phyloP scores from a whole-genome alignment of 2,329 filamentous ascomycete species.

The Hypoxylon sp. region DNA sequence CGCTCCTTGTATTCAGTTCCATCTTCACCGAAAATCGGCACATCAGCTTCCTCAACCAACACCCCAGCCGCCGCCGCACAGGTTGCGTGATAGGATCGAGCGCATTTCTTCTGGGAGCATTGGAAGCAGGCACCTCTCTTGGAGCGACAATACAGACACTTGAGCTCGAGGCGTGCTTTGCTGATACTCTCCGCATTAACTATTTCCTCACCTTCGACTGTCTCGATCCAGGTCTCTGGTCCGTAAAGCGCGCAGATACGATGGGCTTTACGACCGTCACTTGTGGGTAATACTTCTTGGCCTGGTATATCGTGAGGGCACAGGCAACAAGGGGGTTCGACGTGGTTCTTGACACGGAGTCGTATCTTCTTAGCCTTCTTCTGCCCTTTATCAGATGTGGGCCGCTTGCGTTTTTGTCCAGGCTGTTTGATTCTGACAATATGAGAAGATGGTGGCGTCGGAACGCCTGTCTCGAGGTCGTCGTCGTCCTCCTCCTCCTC shows the following conservation, averaged over 20 bases:
- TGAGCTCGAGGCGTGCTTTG: constrained; percentile 88
- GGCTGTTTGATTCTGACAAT: constrained; percentile 72
- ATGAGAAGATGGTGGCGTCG: constrained; percentile 80
- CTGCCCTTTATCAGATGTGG: constrained; percentile 55
- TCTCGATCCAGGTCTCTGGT: constrained; percentile 88
- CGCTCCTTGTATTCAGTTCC: constrained; percentile 92
- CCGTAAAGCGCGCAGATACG: constrained; percentile 90
- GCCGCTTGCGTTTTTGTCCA: constrained; percentile 76
- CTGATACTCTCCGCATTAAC: constrained; percentile 86
- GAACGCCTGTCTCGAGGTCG: constrained; percentile 69
- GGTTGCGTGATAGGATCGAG: constrained; percentile 92
- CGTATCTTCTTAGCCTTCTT: constrained; percentile 81
- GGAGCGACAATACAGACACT: constrained; percentile 94
- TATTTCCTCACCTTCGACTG: constrained; percentile 75
- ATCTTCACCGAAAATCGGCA: constrained; percentile 89
- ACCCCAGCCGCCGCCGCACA: constrained; percentile 94
- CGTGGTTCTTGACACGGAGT: constrained; percentile 76
- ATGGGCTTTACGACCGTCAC: constrained; percentile 88
- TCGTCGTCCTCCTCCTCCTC: constrained; percentile 72
- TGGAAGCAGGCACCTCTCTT: constrained; percentile 97
- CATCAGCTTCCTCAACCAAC: constrained; percentile 86
- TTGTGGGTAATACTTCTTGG: constrained; percentile 85
- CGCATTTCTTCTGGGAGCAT: constrained; percentile 94
- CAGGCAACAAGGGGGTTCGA: constrained; percentile 85
- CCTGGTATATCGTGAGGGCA: constrained; percentile 91